phyloP scores from a whole-genome alignment of 495 filamentous ascomycete species.

The Friedmanniomyces simplex region DNA sequence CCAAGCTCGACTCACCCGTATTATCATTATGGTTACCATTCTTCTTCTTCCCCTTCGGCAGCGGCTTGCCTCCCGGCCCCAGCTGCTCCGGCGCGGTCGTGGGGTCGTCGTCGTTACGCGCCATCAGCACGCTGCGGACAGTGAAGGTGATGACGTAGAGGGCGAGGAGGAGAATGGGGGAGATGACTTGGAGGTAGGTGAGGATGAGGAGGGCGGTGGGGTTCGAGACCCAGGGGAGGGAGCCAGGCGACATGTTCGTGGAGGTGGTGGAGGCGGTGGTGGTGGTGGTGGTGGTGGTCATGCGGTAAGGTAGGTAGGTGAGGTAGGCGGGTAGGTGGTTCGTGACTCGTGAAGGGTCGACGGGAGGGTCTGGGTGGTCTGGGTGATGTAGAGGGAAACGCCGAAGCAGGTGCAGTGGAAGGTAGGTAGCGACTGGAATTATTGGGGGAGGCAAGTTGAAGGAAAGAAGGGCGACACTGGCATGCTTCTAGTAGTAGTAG shows the following conservation, averaged over 20 bases:
- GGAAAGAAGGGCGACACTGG: too few relatives aligned
- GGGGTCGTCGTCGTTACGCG: constrained; percentile 31
- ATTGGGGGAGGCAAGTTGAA: too few relatives aligned
- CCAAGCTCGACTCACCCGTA: constrained; percentile 30
- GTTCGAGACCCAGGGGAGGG: constrained; percentile 10
- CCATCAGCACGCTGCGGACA: constrained; percentile 47
- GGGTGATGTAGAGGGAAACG: too few relatives aligned
- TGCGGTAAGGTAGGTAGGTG: too few relatives aligned
- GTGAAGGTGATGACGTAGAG: constrained; percentile 59
- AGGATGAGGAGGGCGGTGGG: constrained; percentile 31
- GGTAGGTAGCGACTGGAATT: too few relatives aligned
- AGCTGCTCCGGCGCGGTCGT: constrained; percentile 31
- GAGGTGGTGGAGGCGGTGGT: not conserved
- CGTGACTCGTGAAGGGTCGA: too few relatives aligned
- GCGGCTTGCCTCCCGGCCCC: constrained; percentile 73
- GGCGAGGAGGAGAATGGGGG: constrained; percentile 55
- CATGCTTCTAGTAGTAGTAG: too few relatives aligned
- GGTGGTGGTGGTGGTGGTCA: not conserved
- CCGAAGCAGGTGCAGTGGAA: too few relatives aligned
- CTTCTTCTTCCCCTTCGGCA: constrained; percentile 46
- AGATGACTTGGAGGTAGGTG: constrained; percentile 46
- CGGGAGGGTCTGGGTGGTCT: too few relatives aligned
- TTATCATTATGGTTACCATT: constrained; percentile 23
- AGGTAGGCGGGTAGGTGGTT: too few relatives aligned
- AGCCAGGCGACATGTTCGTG: not conserved